Evolutionary conservation across 805 yeast species (phyloP), one percentile per base, ranked within the genome.

Genomic region (Scheffersomyces spartinae): DNA sequence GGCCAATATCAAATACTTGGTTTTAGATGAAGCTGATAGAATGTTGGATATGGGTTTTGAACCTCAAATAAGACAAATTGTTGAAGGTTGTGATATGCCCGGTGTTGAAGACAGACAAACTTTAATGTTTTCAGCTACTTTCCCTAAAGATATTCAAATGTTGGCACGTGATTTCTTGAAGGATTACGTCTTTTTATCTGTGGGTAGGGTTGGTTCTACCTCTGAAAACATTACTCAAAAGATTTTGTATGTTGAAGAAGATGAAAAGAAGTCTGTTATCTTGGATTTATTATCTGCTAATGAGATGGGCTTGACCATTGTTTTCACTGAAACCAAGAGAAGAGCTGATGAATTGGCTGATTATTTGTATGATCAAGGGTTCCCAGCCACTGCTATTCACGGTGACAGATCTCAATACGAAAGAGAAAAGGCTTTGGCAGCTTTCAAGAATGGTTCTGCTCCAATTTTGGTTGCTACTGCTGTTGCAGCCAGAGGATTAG

Each of bases 31-130:
- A 71, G 98, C 98, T 50, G 98, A 91, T 64, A 83, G 98, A 69
- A 91, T 91, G 98, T 76, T 91, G 64, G 98, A 91, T 74, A 91
- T 91, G 97, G 98, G 98, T 72, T 91, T 91, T 66, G 98, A 91
- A 68, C 96, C 96, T 39, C 98, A 91, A 71, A 91, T 91, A 53
- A 83, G 98, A 73, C 81, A 85, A 56, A 88, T 91, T 49, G 98
- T 91, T 35, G 93, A 88, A 61, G 94, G 81, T 40, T 86, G 93
- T 68, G 97, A 85, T 56, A 91, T 91, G 98, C 96, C 99, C 35
- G 75, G 67, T 38, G 93, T 82, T 30, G 64, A 71, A 33, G 70
- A 79, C 45, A 80, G 99, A 67, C 98, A 91, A 66, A 91, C 99
- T 20, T 74, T 91, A 47, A 83, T 91, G 94, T 91, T 91, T 64